phyloP scores from a whole-genome alignment of 805 yeast genomes.

The Kazachstania viticola region DNA sequence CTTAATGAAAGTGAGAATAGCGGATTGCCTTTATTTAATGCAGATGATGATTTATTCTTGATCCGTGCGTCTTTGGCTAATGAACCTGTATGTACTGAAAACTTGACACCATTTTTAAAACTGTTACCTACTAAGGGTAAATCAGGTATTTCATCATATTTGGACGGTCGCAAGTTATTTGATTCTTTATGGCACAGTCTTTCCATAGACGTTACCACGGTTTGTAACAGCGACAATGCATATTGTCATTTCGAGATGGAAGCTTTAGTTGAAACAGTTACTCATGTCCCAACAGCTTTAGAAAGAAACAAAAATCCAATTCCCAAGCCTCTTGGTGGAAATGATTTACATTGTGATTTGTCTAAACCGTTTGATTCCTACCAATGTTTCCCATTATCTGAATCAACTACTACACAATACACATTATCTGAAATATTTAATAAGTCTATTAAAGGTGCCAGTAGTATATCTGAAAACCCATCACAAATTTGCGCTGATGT shows the following conservation, averaged over 20 bases:
- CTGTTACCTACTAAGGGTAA: slow-evolving; percentile 85
- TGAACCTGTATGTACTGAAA: slow-evolving; percentile 95
- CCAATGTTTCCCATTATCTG: slow-evolving; percentile 71
- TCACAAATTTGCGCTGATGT: slow-evolving; percentile 32
- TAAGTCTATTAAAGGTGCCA: slow-evolving; percentile 48
- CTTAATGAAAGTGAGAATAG: slow-evolving; percentile 9
- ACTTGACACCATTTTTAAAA: slow-evolving; percentile 85
- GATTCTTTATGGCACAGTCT: slow-evolving; percentile 91
- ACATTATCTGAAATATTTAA: slow-evolving; percentile 62
- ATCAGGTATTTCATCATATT: slow-evolving; percentile 71
- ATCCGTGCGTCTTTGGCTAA: slow-evolving; percentile 83
- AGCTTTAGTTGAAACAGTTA: slow-evolving; percentile 59
- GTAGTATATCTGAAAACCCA: slow-evolving; percentile 38
- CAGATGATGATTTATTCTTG: slow-evolving; percentile 35
- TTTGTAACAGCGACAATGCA: slow-evolving; percentile 28
- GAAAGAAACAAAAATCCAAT: slow-evolving; percentile 55
- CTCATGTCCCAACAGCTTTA: slow-evolving; percentile 58
- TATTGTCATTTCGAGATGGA: slow-evolving; percentile 43
- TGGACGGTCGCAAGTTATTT: slow-evolving; percentile 85
- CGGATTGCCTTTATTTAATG: slow-evolving; percentile 19
- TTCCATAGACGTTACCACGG: slow-evolving; percentile 68
- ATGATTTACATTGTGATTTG: slow-evolving; percentile 61
- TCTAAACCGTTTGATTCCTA: slow-evolving; percentile 46
- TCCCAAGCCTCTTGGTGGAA: slow-evolving; percentile 69
- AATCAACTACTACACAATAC: slow-evolving; percentile 36